A percentile compares a stretch with the other conserved stretches of the same genome.
Evolutionary conservation across 768 basidiomycete genomes (phyloP).

Genomic region (Lentinula guzmanii): DNA sequence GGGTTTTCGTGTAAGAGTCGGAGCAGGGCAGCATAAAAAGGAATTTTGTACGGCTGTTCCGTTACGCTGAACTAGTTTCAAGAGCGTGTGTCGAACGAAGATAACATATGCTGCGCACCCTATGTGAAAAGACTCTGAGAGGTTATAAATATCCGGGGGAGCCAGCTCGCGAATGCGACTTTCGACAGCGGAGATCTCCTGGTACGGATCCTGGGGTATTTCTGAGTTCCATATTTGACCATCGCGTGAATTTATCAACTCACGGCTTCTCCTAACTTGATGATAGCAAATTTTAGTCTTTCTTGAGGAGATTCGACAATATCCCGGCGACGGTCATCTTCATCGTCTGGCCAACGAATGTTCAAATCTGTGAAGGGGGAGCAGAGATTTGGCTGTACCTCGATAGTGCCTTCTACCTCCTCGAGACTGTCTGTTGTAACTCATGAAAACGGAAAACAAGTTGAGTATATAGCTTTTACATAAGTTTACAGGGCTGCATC

Average conservation of each 20-base stretch:
- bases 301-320: slow-evolving; percentile 66
- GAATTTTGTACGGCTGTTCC: slow-evolving; percentile 92
- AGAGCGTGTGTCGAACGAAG: slow-evolving; percentile 4
- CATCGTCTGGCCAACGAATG: slow-evolving; percentile 46
- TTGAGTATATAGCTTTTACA: no score
- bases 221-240: not conserved
- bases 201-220: slow-evolving; percentile 50
- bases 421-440: slow-evolving; percentile 47
- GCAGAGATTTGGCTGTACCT: slow-evolving; percentile 34
- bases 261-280: slow-evolving; percentile 81
- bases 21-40: slow-evolving; percentile 80
- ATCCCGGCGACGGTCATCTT: slow-evolving; percentile 62
- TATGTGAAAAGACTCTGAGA: slow-evolving; percentile 72
- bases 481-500: not conserved
- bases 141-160: slow-evolving; percentile 50
- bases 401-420: slow-evolving; percentile 42
- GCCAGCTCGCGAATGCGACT: slow-evolving; percentile 56
- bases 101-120: slow-evolving; percentile 37
- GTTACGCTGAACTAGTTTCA: slow-evolving; percentile 49
- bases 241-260: slow-evolving; percentile 22
- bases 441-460: slow-evolving; percentile 30
- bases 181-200: slow-evolving; percentile 65
- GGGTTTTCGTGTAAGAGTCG: slow-evolving; percentile 54
- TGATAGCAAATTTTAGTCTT: slow-evolving; percentile 57
- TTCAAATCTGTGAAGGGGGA: slow-evolving; percentile 11